These are phyloP conservation scores for Nymphaea colorata DNA, from an alignment of 164 flowering plant species.

Conservation along the genomic window DNA sequence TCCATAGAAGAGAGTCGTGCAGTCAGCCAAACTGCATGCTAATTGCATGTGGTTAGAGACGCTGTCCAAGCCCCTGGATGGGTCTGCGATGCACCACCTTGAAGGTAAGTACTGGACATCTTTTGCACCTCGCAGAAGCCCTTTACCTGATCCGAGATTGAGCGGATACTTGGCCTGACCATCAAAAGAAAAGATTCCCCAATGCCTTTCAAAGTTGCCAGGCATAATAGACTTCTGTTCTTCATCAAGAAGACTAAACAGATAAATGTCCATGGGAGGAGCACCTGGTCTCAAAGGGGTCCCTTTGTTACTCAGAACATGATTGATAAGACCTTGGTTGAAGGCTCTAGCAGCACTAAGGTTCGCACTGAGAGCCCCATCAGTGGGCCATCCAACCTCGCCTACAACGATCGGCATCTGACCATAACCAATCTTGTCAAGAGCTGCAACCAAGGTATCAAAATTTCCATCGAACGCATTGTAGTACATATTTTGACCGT, in stretches of 20 bases:
- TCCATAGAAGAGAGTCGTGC: slow-evolving; percentile 73
- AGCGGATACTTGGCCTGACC: slow-evolving; percentile 78
- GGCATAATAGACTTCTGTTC: slow-evolving; percentile 68
- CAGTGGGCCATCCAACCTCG: slow-evolving; percentile 95
- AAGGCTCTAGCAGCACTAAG: slow-evolving; percentile 69
- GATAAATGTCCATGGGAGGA: slow-evolving; percentile 75
- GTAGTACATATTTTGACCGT: slow-evolving; percentile 61
- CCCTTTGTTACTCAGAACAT: slow-evolving; percentile 54
- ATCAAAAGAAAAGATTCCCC: slow-evolving; percentile 92
- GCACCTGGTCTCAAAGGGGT: slow-evolving; percentile 77
- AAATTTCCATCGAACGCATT: slow-evolving; percentile 88
- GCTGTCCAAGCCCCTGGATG: slow-evolving; percentile 39
- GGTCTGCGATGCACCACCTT: slow-evolving; percentile 89
- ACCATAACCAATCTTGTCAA: slow-evolving; percentile 56
- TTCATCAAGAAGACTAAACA: slow-evolving; percentile 82
- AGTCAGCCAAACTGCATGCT: slow-evolving; percentile 78
- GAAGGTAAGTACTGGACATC: slow-evolving; percentile 73
- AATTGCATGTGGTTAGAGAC: slow-evolving; percentile 55
- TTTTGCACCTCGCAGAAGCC: slow-evolving; percentile 49
- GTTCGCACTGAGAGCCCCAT: slow-evolving; percentile 72
- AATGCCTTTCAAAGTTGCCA: slow-evolving; percentile 89
- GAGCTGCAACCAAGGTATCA: slow-evolving; percentile 85
- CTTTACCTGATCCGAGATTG: slow-evolving; percentile 63
- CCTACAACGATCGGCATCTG: slow-evolving; percentile 81
- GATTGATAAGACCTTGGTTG: slow-evolving; percentile 73